phyloP scores from a whole-genome alignment of 257 asterid genomes.

The Jacaranda copaia region DNA sequence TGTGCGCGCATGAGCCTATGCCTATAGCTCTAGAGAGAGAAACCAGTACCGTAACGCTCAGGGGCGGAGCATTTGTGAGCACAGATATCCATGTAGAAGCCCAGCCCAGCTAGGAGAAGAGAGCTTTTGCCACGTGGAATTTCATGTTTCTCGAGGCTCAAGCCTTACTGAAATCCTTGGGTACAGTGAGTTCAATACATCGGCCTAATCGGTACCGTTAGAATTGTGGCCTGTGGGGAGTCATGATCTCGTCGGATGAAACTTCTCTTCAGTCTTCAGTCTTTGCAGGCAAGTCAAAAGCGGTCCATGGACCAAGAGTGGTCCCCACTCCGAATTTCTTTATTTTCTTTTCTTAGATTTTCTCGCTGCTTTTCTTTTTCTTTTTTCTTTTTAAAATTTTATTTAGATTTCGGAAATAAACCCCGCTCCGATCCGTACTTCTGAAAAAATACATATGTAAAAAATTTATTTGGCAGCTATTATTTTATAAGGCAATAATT shows the following conservation, averaged over 20 bases:
- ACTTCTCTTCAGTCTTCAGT: background rate
- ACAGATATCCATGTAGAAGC: slow-evolving; percentile 37
- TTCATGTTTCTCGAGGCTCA: slow-evolving; percentile 29
- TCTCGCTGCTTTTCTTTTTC: background rate
- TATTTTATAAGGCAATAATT: too few species aligned
- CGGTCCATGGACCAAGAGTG: slow-evolving; percentile 26
- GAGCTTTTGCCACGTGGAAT: slow-evolving; percentile 43
- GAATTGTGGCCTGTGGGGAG: background rate
- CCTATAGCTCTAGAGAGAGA: slow-evolving; percentile 11
- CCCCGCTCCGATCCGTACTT: background rate
- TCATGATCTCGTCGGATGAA: background rate
- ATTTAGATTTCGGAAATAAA: background rate
- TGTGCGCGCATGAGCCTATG: background rate
- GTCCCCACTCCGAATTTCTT: slow-evolving; percentile 26
- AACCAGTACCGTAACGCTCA: slow-evolving; percentile 25
- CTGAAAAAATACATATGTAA: background rate
- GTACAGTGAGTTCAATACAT: slow-evolving; percentile 24
- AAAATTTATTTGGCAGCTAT: too few species aligned
- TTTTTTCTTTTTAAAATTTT: background rate
- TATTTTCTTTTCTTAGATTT: background rate
- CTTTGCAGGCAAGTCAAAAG: background rate
- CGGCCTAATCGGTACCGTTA: background rate
- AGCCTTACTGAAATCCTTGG: slow-evolving; percentile 9
- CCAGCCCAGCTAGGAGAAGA: slow-evolving; percentile 23
- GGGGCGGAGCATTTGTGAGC: slow-evolving; percentile 32